A percentile compares a stretch with the other conserved stretches of the same genome.
Evolutionary conservation across 768 basidiomycete species (phyloP).

Genomic region (Mycena vulgaris): DNA sequence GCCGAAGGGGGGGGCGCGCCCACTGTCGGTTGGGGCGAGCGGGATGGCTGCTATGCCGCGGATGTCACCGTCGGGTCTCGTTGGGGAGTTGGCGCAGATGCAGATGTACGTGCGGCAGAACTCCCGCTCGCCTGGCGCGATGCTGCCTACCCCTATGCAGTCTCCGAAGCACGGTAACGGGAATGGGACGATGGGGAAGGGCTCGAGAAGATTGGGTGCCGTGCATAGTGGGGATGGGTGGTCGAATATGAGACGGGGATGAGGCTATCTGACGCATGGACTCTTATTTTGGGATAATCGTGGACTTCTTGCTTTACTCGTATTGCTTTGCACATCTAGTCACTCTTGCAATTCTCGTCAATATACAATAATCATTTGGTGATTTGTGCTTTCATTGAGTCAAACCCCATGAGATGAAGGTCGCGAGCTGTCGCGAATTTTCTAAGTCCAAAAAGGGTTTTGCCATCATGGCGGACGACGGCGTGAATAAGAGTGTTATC

Average conservation of each 20-base stretch:
- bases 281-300: constrained; percentile 9
- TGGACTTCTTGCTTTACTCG: background rate
- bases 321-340: no score
- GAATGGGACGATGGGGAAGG: constrained; percentile 28
- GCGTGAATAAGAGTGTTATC: no score
- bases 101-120: constrained; percentile 23
- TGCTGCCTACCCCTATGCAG: constrained; percentile 13
- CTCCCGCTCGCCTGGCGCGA: constrained; percentile 26
- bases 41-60: background rate
- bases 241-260: constrained; percentile 28
- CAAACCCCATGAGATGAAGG: no score
- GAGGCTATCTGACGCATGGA: background rate
- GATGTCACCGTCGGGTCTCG: constrained; percentile 20
- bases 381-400: no score
- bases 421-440: no score
- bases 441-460: no score
- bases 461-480: no score
- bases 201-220: constrained; percentile 33
- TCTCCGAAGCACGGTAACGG: constrained; percentile 29
- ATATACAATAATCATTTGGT: background rate
- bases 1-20: constrained; percentile 45
- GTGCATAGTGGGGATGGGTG: constrained; percentile 29
- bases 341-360: background rate
- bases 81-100: constrained; percentile 34
- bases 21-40: constrained; percentile 12